Evolutionary conservation across 345 rosid species (phyloP).

Genomic region (Reutealis trisperma): DNA sequence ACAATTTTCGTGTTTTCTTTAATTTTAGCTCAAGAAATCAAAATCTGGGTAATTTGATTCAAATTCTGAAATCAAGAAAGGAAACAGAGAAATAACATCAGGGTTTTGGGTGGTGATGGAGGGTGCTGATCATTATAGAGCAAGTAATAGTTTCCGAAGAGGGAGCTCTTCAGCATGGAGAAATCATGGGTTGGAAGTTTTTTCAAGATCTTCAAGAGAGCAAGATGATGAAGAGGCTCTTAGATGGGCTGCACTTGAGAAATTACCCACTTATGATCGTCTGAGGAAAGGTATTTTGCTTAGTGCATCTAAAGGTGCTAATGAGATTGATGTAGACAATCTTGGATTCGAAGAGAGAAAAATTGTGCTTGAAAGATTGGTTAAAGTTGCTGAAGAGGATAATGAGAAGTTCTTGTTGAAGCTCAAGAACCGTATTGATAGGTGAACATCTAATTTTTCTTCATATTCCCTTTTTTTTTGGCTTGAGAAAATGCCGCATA

Average conservation of each 20-base stretch:
- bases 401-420: constrained; percentile 31
- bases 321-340: constrained; percentile 24
- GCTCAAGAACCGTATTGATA: constrained; percentile 28
- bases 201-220: constrained; percentile 14
- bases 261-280: constrained; percentile 48
- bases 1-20: neutral
- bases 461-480: neutral
- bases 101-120: neutral
- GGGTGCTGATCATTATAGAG: neutral
- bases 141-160: constrained; percentile 10
- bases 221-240: constrained; percentile 57
- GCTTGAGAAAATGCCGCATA: neutral
- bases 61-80: neutral
- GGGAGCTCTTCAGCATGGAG: constrained; percentile 16
- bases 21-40: neutral
- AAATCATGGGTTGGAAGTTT: constrained; percentile 10
- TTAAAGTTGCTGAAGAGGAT: constrained; percentile 28
- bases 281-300: constrained; percentile 45
- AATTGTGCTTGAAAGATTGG: constrained; percentile 26
- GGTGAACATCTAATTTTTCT: constrained; percentile 8
- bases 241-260: constrained; percentile 55
- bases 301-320: constrained; percentile 22
- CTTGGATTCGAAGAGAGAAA: constrained; percentile 33
- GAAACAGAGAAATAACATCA: neutral
- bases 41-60: neutral